Evolutionary conservation across 306 rosid genomes (phyloP), one percentile per base, ranked within the genome.

Genomic region (Rubus idaeus): DNA sequence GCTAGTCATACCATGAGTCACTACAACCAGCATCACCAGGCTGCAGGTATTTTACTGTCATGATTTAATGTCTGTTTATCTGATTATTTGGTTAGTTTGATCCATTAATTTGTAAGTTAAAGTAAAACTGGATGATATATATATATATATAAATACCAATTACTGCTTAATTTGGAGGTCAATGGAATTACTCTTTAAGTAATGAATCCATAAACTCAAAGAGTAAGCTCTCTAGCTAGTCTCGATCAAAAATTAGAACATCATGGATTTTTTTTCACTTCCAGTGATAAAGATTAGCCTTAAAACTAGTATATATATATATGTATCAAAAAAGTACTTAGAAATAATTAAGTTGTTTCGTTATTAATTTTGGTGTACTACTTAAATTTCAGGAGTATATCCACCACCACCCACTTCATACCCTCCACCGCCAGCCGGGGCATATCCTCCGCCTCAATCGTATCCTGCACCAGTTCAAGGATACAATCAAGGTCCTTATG

Each of bases 401-500:
- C 77, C 68, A 21, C 77, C 77, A 42, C 68, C 77, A 6, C 77
- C 77, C 52, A 16, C 35, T 5, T 74, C 77, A 60, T 60, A 74
- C 77, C 58, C 55, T 74, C 58, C 70, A 4, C 58, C 70, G 2
- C 58, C 78, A 21, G 78, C 78, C 37, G 77, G 55, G 14, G 30
- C 70, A 10, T 60, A 74, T 17, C 70, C 55, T 13, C 50, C 50
- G 2, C 60, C 60, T 0, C 74, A 37, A 30, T 14, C 40, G 10
- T 69, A 69, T 14, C 73, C 57, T 2, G 55, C 67, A 23, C 68
- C 53, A 17, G 68, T 4, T 58, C 77, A 57, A 20, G 76, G 51
- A 53, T 40, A 71, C 76, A 71, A 6, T n/a, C 76, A 73, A 74
- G 70, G 78, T 46, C 69, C 70, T 2, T 74, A 74, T 60, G 78